Percentiles rank a stretch among this genome's conserved stretches.
phyloP scores from a whole-genome alignment of 257 asterid species.

The Nemophila menziesii region DNA sequence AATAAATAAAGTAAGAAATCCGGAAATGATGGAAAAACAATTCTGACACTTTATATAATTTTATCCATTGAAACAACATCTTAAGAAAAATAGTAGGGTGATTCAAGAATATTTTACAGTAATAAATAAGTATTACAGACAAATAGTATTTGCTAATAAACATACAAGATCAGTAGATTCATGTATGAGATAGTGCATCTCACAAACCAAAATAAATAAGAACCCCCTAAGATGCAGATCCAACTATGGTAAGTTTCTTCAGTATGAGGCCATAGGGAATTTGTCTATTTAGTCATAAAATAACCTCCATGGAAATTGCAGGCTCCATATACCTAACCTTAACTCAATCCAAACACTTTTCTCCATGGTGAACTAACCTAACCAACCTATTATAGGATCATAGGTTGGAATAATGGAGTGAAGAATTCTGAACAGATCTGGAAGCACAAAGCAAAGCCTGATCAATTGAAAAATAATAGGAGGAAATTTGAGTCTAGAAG shows the following conservation, averaged over 20 bases:
- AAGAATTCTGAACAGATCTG: conserved; percentile 18
- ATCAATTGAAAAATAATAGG: conserved; percentile 13
- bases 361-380: conserved; percentile 8
- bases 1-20: too few species aligned
- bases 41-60: background rate
- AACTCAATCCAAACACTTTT: conserved; percentile 16
- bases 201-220: conserved; percentile 2
- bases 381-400: conserved; percentile 14
- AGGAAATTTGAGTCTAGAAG: conserved; percentile 18
- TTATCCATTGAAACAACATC: background rate
- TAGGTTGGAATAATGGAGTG: conserved; percentile 8
- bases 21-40: background rate
- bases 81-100: background rate
- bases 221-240: conserved; percentile 6
- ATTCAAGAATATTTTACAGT: background rate
- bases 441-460: conserved; percentile 21
- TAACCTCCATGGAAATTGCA: conserved; percentile 11
- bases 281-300: conserved; percentile 10
- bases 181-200: background rate
- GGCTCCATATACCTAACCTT: conserved; percentile 8
- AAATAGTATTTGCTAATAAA: conserved; percentile 1
- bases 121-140: background rate
- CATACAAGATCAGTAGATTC: conserved; percentile 3
- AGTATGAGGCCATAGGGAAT: background rate
- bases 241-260: conserved; percentile 5